Conservation (phyloP, 768 basidiomycete genomes). For the Cubamyces lactineus region DNA sequence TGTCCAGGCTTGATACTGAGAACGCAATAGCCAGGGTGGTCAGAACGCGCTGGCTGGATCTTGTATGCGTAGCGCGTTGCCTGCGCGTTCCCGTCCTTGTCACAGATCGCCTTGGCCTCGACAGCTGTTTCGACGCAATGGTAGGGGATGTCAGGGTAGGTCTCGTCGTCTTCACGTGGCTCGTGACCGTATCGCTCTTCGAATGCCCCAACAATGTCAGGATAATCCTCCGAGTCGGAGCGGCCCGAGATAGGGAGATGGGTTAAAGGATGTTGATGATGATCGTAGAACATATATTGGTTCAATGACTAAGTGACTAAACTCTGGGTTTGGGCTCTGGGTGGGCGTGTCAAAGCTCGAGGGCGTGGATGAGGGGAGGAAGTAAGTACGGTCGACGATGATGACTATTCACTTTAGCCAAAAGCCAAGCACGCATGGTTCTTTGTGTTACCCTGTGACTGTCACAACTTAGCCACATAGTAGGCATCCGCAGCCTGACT, state of each 20-base stretch:
- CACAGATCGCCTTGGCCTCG: not conserved
- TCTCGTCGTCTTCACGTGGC: too few relatives aligned
- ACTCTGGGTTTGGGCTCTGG: too few relatives aligned
- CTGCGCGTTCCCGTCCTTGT: not conserved
- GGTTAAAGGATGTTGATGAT: not conserved
- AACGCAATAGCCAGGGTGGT: not conserved
- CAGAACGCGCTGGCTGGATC: conserved; percentile 5
- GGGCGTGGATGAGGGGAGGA: too few relatives aligned
- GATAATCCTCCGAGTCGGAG: not conserved
- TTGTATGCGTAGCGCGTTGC: not conserved
- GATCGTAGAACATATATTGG: not conserved
- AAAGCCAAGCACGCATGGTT: too few relatives aligned
- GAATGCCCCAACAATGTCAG: not conserved
- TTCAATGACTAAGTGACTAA: too few relatives aligned
- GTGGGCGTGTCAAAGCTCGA: too few relatives aligned
- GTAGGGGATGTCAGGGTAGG: not conserved
- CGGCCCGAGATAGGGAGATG: too few relatives aligned
- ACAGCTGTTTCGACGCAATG: not conserved
- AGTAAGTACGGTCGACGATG: too few relatives aligned
- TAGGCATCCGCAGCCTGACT: too few relatives aligned
- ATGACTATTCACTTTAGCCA: too few relatives aligned
- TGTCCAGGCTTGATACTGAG: not conserved
- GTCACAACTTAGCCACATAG: too few relatives aligned
- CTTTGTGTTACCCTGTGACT: too few relatives aligned
- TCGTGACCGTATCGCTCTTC: not conserved